Base-by-base conservation (phyloP, 768 basidiomycete species). In the Arthromyces matolae region DNA sequence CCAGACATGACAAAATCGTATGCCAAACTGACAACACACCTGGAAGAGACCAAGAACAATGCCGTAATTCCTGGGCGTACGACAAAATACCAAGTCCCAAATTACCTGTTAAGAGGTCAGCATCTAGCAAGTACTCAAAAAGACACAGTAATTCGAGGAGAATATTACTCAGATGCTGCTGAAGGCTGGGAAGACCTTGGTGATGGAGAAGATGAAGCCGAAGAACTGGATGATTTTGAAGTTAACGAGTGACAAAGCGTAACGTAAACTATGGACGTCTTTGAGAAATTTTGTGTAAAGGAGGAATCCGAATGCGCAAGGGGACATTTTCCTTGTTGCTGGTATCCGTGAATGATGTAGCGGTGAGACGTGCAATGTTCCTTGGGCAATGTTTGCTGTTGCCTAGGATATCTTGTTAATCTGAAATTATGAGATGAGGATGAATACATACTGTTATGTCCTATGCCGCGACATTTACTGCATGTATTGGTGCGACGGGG, bases 1-100 rank as follows among this genome's bases (percentile, higher is more conserved):
- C 57, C 66, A 8, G 41, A 64, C 22, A 62, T 67, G 60, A 44
- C 18, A 5, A 52, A 54, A 8, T 65, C 63, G 19, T 54, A 63
- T 25, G 37, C 23, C 0, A 8, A 19, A 9, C 53, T 42, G n/a
- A 3, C 12, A 7, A 19, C 16, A 18, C 29, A 42, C 16, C 18
- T 42, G 1, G 10, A 7, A 32, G 16, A 29, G 16, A 5, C 29
- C 8, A 18, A 39, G 60, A 20, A 10, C 20, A 10, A 39, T 23
- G 18, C 5, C 5, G 7, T 10, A 6, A n/a, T 39, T n/a, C 12
- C 5, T 20, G 42, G n/a, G 10, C 29, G n/a, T 18, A 42, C 28
- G 20, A 31, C 14, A 42, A 27, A 32, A 27, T 19, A 32, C 39
- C 39, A 3, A 12, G 39, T n/a, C n/a, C n/a, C n/a, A n/a, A n/a